Evolutionary conservation across 768 basidiomycete genomes (phyloP).

Genomic region (Auricularia sp.): DNA sequence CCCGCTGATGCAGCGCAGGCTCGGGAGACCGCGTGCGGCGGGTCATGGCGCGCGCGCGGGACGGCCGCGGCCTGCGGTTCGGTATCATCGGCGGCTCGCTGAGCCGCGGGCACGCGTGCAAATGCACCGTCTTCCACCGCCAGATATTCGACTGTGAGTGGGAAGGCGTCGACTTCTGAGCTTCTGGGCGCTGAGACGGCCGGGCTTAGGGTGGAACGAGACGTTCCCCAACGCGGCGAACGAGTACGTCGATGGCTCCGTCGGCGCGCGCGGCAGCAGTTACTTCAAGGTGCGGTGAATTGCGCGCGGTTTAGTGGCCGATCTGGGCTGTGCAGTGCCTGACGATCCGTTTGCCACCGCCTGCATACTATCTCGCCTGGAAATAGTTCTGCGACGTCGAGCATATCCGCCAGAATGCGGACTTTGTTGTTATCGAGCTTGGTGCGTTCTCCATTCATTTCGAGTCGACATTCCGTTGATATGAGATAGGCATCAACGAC

Average conservation of each 20-base stretch:
- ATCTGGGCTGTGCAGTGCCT: not conserved
- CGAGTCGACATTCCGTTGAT: no score
- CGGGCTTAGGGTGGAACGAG: slow-evolving; percentile 3
- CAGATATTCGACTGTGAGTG: slow-evolving; percentile 6
- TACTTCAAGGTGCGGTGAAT: slow-evolving; percentile 5
- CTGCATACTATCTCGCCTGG: not conserved
- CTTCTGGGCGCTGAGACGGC: not conserved
- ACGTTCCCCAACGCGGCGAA: slow-evolving; percentile 3
- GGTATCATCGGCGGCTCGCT: slow-evolving; percentile 7
- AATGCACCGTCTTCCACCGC: slow-evolving; percentile 4
- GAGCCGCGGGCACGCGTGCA: slow-evolving; percentile 4
- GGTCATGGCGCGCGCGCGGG: slow-evolving; percentile 2
- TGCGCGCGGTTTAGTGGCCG: no score
- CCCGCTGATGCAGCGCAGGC: not conserved
- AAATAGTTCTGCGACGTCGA: slow-evolving; percentile 4
- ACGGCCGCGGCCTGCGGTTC: not conserved
- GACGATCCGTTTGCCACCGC: not conserved
- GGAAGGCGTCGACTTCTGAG: not conserved
- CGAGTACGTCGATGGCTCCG: slow-evolving; percentile 4
- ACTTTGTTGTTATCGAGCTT: slow-evolving; percentile 3
- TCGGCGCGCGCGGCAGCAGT: slow-evolving; percentile 4
- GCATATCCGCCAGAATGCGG: slow-evolving; percentile 4
- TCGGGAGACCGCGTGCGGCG: slow-evolving; percentile 4
- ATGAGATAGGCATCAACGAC: not conserved
- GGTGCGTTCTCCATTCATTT: no score